A percentile compares a stretch with the other conserved stretches of the same genome.
Conservation (phyloP, 768 basidiomycete species). For the Suillus plorans region DNA sequence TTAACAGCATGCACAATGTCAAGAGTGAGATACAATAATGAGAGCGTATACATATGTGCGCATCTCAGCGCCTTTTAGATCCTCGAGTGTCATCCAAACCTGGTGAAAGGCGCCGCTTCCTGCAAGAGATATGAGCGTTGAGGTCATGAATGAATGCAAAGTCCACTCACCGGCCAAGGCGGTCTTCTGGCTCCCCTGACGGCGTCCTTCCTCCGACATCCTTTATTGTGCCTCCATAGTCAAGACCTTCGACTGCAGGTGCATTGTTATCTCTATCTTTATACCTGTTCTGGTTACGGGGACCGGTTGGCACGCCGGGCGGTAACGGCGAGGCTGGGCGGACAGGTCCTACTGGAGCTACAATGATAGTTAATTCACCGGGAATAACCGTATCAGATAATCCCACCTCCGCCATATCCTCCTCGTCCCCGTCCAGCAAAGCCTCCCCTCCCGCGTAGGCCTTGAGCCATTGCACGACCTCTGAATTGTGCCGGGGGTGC, state of each 20-base stretch:
- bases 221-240: conserved; percentile 69
- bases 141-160: conserved; percentile 2
- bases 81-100: conserved; percentile 64
- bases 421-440: conserved; percentile 39
- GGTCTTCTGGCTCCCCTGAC: conserved; percentile 68
- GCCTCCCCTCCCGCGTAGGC: conserved; percentile 45
- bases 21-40: conserved; percentile 27
- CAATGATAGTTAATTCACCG: not conserved
- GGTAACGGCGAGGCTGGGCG: conserved; percentile 84
- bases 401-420: conserved; percentile 41
- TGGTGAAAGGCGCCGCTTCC: conserved; percentile 77
- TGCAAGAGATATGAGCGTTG: conserved; percentile 25
- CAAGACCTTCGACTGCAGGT: conserved; percentile 84
- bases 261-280: conserved; percentile 86
- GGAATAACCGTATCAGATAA: not conserved
- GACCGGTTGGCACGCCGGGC: conserved; percentile 85
- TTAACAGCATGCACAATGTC: conserved; percentile 6
- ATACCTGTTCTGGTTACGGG: conserved; percentile 86
- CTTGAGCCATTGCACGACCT: conserved; percentile 43
- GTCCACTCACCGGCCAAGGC: conserved; percentile 52
- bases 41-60: conserved; percentile 26
- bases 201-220: conserved; percentile 49
- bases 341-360: conserved; percentile 52
- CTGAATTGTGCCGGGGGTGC: conserved; percentile 41
- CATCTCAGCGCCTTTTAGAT: conserved; percentile 66